A percentile compares a stretch with the other conserved stretches of the same genome.
These are phyloP conservation scores for Pleomassaria siparia DNA, from an alignment of 2,329 filamentous ascomycete species.

Conservation along the genomic window DNA sequence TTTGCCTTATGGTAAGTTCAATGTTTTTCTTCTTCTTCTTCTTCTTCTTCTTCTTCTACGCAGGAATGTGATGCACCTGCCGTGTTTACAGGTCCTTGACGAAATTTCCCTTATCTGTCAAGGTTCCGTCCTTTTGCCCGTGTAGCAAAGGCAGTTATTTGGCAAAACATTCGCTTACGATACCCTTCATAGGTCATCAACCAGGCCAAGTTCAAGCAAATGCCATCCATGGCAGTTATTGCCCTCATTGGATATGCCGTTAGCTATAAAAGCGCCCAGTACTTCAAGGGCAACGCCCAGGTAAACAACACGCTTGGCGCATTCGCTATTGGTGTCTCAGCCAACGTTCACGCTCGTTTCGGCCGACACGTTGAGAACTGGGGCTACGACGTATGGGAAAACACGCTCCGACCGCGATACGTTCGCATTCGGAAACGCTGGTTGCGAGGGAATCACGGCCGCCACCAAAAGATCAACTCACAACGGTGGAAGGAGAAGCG, in stretches of 20 bases:
- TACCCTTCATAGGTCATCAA: too few species aligned
- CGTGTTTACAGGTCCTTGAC: too few species aligned
- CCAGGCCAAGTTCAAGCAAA: conserved; percentile 77
- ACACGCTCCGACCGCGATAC: conserved; percentile 47
- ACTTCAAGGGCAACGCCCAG: conserved; percentile 70
- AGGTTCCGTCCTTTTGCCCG: too few species aligned
- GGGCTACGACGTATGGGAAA: conserved; percentile 57
- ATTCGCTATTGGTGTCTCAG: conserved; percentile 72
- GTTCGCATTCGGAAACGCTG: conserved; percentile 30
- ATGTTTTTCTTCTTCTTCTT: too few species aligned
- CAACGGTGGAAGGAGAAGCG: conserved; percentile 20
- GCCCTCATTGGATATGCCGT: conserved; percentile 73
- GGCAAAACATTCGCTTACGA: too few species aligned
- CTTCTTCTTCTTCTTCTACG: too few species aligned
- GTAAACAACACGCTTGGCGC: conserved; percentile 78
- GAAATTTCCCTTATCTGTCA: too few species aligned
- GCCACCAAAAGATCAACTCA: conserved; percentile 2
- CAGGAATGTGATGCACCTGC: too few species aligned
- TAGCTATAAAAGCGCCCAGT: conserved; percentile 70
- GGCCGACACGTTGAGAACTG: conserved; percentile 60
- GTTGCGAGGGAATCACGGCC: conserved; percentile 9
- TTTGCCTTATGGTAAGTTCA: conserved; percentile 71
- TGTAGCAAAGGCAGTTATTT: too few species aligned
- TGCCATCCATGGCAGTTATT: conserved; percentile 74
- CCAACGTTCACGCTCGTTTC: conserved; percentile 76